A percentile compares a stretch with the other conserved stretches of the same genome.
phyloP scores from a whole-genome alignment of 1,284 basidiomycete species.

The Schizophyllum amplum region DNA sequence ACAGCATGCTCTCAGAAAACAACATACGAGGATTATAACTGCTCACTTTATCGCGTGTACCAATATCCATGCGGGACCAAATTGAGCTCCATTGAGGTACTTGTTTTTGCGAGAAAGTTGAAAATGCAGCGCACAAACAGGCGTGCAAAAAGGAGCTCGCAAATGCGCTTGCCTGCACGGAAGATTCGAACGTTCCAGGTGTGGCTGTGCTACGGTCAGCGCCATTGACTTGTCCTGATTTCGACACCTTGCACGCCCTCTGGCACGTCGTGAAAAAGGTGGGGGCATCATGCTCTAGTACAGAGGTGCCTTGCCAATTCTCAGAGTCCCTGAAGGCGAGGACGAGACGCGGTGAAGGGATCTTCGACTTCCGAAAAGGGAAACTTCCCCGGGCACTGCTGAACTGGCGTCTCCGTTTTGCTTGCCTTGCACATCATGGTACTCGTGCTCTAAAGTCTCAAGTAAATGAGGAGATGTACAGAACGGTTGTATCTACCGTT shows the following conservation, averaged over 20 bases:
- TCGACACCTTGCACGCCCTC: neutral
- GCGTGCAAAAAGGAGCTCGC: neutral
- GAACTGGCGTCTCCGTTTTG: neutral
- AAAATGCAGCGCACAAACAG: neutral
- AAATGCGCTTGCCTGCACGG: neutral
- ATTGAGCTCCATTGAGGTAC: no score
- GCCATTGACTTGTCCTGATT: neutral
- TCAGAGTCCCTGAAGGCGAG: neutral
- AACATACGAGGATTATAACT: no score
- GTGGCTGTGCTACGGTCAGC: neutral
- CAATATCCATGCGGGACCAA: no score
- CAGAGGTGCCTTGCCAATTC: neutral
- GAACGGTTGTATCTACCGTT: no score
- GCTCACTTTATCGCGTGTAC: no score
- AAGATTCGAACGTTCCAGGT: neutral
- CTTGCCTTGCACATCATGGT: neutral
- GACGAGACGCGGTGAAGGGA: neutral
- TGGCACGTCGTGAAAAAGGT: neutral
- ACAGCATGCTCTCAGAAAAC: no score
- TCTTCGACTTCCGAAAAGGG: neutral
- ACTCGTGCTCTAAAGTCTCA: no score
- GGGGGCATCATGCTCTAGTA: neutral
- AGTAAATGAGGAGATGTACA: no score
- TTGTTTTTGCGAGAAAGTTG: no score
- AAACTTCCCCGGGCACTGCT: neutral